Evolutionary conservation across 495 filamentous ascomycete species (phyloP).

Genomic region (Trichocladium uniseriatum): DNA sequence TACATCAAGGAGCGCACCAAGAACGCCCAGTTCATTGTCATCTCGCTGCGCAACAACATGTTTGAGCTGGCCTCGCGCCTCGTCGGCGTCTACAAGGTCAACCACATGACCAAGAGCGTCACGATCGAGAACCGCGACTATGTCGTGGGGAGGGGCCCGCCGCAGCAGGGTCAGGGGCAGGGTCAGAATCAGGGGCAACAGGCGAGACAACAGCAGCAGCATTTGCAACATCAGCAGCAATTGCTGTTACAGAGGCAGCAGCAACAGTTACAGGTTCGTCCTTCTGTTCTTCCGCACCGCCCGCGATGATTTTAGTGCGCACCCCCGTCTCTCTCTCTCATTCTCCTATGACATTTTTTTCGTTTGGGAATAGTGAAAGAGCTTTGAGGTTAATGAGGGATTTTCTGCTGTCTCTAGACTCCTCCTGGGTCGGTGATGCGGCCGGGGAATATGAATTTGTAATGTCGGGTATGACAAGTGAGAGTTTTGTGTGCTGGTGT

Average conservation of each 20-base stretch:
- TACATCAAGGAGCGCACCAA: slow-evolving; percentile 99
- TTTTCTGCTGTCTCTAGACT: neutral
- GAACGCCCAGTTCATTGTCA: slow-evolving; percentile 98
- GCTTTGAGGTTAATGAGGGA: slow-evolving; percentile 2
- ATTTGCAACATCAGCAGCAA: slow-evolving; percentile 5
- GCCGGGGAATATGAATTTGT: neutral
- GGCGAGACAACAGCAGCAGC: neutral
- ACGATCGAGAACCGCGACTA: slow-evolving; percentile 92
- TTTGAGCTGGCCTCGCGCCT: slow-evolving; percentile 92
- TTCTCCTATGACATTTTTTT: neutral
- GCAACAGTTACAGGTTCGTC: slow-evolving; percentile 8
- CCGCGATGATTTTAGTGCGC: neutral
- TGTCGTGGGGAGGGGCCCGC: slow-evolving; percentile 2
- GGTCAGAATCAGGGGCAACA: neutral
- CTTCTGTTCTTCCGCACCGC: slow-evolving; percentile 6
- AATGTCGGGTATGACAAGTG: neutral
- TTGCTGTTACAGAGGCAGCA: neutral
- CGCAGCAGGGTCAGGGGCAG: neutral
- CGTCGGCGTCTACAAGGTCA: slow-evolving; percentile 97
- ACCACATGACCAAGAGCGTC: slow-evolving; percentile 98
- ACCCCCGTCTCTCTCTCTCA: neutral
- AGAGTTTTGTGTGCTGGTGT: neutral
- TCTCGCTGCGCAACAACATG: slow-evolving; percentile 98
- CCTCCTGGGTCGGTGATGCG: slow-evolving; percentile 4
- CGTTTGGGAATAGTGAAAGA: neutral